phyloP scores from a whole-genome alignment of 176 grass and related monocot species.

The Sorghum bicolor region Sorghum_bicolor_NCBIv3 NC_012875.2:58475501-58476000 shows the following conservation, averaged over 20 bases:
- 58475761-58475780: not conserved
- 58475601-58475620: not conserved
- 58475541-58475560: not conserved
- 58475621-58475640: slow-evolving; percentile 10
- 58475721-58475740: slow-evolving; percentile 30
- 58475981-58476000: not conserved
- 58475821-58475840: not conserved
- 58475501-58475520: not conserved
- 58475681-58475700: not conserved
- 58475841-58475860: not conserved
- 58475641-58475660: not conserved
- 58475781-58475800: slow-evolving; percentile 18
- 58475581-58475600: slow-evolving; percentile 28
- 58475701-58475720: not conserved
- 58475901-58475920: not conserved
- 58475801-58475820: not conserved
- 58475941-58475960: not conserved
- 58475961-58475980: not conserved
- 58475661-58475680: not conserved
- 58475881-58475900: not conserved
- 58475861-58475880: not conserved
- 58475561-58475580: not conserved
- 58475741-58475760: not conserved
- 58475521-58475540: not conserved
- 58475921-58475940: not conserved